Conservation (phyloP, 1,284 basidiomycete species). For the Ceratobasidium papillatum region DNA sequence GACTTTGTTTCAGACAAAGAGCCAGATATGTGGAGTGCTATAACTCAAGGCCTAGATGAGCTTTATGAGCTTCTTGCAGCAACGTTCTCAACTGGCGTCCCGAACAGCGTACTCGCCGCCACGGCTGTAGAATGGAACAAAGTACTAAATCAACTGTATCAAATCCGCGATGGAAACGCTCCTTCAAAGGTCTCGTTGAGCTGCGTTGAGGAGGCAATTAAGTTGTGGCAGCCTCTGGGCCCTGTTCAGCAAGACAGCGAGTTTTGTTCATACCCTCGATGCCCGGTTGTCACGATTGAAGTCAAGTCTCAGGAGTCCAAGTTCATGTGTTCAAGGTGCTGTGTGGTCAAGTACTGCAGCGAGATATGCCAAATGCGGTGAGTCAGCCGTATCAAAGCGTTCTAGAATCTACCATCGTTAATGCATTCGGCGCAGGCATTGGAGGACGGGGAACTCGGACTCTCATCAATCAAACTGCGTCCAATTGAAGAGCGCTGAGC, state of each 20-base stretch:
- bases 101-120: background rate
- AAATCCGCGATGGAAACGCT: background rate
- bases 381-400: background rate
- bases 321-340: background rate
- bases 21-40: background rate
- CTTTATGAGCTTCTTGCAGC: background rate
- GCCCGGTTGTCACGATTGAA: background rate
- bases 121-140: background rate
- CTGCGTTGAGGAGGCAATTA: background rate
- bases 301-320: background rate
- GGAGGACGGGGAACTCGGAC: background rate
- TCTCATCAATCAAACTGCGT: background rate
- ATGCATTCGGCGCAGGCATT: background rate
- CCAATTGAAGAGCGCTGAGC: background rate
- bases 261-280: background rate
- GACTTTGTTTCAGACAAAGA: background rate
- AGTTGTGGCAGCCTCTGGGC: background rate
- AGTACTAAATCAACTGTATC: background rate
- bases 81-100: background rate
- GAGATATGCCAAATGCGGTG: background rate
- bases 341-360: background rate
- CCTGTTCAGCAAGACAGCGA: background rate
- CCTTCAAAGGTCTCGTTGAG: background rate
- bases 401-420: background rate
- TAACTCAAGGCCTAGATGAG: background rate